These are phyloP conservation scores for Jatropha podagrica DNA, from an alignment of 441 rosid species.

Conservation along the genomic window DNA sequence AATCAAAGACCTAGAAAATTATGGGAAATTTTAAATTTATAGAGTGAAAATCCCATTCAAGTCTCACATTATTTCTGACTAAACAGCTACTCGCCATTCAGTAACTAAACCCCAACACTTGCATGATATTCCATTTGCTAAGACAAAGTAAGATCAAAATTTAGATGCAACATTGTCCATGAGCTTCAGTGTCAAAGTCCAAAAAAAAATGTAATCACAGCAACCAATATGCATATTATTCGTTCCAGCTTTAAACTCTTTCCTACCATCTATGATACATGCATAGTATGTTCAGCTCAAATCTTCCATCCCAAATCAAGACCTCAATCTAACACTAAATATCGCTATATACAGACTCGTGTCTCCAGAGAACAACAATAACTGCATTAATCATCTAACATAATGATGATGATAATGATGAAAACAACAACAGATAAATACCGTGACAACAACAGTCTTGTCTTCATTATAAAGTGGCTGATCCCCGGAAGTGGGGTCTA, in stretches of 20 bases:
- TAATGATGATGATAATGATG: background rate
- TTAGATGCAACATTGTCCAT: background rate
- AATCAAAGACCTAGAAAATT: background rate
- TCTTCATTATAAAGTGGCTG: slow-evolving; percentile 97
- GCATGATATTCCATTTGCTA: background rate
- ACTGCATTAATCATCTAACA: background rate
- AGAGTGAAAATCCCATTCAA: background rate
- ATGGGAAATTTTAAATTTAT: background rate
- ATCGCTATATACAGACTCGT: background rate
- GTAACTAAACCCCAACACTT: background rate
- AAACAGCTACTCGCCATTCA: background rate
- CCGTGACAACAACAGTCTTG: slow-evolving; percentile 88
- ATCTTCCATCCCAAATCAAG: no score
- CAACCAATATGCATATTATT: background rate
- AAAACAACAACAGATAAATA: slow-evolving; percentile 25
- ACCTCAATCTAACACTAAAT: background rate
- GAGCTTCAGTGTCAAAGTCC: background rate
- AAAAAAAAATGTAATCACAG: background rate
- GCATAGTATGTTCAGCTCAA: background rate
- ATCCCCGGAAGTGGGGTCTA: slow-evolving; percentile 97
- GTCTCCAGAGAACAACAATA: background rate
- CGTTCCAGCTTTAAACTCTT: background rate
- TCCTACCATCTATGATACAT: background rate
- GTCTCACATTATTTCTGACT: background rate
- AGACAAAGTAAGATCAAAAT: background rate